Conservation (phyloP, 331 rosid genomes). For the Rosa hybrid region DNA sequence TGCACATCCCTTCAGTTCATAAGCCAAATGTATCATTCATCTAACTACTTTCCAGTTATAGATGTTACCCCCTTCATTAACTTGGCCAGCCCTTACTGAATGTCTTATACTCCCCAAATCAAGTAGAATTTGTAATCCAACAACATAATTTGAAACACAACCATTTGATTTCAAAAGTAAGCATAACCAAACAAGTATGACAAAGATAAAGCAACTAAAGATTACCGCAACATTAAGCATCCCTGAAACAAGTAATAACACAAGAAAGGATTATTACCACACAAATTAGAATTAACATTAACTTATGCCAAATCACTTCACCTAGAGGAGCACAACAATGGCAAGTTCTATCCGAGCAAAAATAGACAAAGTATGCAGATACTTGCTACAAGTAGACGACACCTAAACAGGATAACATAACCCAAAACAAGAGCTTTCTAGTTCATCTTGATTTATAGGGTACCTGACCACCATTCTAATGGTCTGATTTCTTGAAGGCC, state of each 20-base stretch:
- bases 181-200: background rate
- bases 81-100: background rate
- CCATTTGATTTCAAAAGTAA: background rate
- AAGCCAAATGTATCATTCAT: too few relatives aligned
- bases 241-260: background rate
- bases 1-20: background rate
- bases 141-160: background rate
- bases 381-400: background rate
- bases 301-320: background rate
- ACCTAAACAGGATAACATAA: background rate
- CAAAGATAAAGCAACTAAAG: background rate
- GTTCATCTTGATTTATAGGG: background rate
- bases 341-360: background rate
- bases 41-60: too few relatives aligned
- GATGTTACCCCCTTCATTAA: background rate
- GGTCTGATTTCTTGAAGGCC: slow-evolving; percentile 29
- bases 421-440: background rate
- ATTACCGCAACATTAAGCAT: background rate
- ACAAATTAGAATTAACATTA: background rate
- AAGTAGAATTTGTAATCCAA: background rate
- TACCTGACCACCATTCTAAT: slow-evolving; percentile 22
- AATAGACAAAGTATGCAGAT: background rate
- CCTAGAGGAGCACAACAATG: background rate
- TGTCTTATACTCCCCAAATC: background rate
- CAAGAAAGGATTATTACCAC: background rate